A percentile compares a stretch with the other conserved stretches of the same genome.
Conservation (phyloP, 345 rosid species). For the Populus davidiana region DNA sequence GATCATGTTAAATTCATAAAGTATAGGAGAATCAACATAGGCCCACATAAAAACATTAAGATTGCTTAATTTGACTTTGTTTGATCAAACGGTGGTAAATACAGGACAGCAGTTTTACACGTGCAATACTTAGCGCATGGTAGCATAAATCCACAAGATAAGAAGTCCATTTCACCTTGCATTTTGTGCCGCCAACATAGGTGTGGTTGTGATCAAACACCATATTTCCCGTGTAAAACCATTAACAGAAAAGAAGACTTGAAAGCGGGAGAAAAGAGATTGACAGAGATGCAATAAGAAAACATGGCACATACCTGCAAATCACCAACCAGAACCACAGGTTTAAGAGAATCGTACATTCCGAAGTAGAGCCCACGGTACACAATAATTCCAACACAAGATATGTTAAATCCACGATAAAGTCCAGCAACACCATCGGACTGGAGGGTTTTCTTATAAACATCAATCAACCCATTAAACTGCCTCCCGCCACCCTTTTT, state of each 20-base stretch:
- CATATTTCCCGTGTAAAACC: neutral
- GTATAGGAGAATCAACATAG: neutral
- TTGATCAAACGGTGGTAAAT: neutral
- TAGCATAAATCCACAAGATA: neutral
- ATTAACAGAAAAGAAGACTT: neutral
- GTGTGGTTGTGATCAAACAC: neutral
- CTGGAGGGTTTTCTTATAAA: conserved; percentile 23
- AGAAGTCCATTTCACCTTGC: neutral
- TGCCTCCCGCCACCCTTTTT: conserved; percentile 31
- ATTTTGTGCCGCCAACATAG: too few relatives aligned
- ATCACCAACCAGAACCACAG: conserved; percentile 21
- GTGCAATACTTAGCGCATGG: neutral
- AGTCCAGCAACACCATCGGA: conserved; percentile 35
- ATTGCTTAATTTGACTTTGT: neutral
- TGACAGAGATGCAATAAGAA: neutral
- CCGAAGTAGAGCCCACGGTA: conserved; percentile 35
- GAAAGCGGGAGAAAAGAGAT: too few relatives aligned
- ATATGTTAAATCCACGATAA: conserved; percentile 33
- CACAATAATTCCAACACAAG: conserved; percentile 33
- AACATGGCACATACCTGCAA: conserved; percentile 20
- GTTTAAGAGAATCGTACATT: conserved; percentile 33
- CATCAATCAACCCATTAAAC: conserved; percentile 32
- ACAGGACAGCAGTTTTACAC: neutral
- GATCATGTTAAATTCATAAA: neutral
- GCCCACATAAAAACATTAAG: too few relatives aligned